Base-by-base conservation (phyloP, 1,284 basidiomycete genomes). In the Caloboletus firmus region DNA sequence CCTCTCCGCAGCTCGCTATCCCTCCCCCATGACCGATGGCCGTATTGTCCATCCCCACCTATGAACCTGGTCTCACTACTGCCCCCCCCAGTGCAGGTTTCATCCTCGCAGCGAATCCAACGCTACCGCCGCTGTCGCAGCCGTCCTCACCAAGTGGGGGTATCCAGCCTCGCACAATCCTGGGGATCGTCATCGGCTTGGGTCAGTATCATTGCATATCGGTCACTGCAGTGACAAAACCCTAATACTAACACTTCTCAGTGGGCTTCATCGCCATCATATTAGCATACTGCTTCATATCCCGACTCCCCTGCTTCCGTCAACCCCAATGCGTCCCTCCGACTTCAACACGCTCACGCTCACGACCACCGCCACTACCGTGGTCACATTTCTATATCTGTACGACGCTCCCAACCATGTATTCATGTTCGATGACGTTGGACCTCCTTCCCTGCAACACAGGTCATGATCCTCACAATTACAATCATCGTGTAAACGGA, bases 231-330 rank as follows among this genome's bases (percentile, higher is more conserved):
- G 3, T 52, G 45, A 52, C 42, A 10, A 9, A 26, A 5, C 37
- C 12, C 37, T 8, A 26, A n/a, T 8, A 1, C 18, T 28, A n/a
- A 41, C n/a, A 1, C 15, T n/a, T 11, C 1, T 10, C 39, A 64
- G 62, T 61, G 18, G 36, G 46, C 40, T 64, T 65, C 28, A 20
- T 48, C 41, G 1, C 40, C 9, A 60, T 64, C 49, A 13, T 67
- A 17, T 1, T 55, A 0, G 44, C 31, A 13, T 32, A 22, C 36
- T 41, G 24, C 7, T 52, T 31, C 22, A 22, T 61, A n/a, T 55
- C 57, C 39, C 51, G 56, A 20, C 15, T 46, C 5, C 31, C 44
- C 4, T 59, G 34, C 28, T 35, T 47, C 30, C 34, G 37, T 7
- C 22, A 13, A 31, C 4, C 22, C 2, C n/a, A 35, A 30, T 5